A percentile compares a stretch with the other conserved stretches of the same genome.
Evolutionary conservation across 805 yeast genomes (phyloP).

Genomic region (Candida broadrunensis): DNA sequence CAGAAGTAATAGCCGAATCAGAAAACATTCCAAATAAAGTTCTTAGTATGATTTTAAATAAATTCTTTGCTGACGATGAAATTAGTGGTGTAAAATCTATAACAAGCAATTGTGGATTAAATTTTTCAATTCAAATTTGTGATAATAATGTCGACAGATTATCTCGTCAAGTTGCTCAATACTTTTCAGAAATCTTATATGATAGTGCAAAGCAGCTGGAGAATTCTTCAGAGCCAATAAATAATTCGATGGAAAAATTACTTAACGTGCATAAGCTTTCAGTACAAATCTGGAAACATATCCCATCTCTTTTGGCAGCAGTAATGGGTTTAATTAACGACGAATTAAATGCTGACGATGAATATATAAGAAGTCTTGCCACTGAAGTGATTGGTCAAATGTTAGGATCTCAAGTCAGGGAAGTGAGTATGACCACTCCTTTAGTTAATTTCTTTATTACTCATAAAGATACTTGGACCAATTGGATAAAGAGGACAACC

Average conservation of each 20-base stretch:
- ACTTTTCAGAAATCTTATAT: slow-evolving; percentile 72
- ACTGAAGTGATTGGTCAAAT: slow-evolving; percentile 72
- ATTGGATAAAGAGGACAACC: slow-evolving; percentile 72
- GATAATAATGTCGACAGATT: slow-evolving; percentile 67
- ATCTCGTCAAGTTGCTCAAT: slow-evolving; percentile 73
- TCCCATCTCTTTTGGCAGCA: slow-evolving; percentile 71
- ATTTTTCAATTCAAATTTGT: slow-evolving; percentile 65
- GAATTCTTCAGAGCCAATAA: slow-evolving; percentile 17
- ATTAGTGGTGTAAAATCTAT: slow-evolving; percentile 10
- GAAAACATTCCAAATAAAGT: slow-evolving; percentile 60
- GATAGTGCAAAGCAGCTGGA: slow-evolving; percentile 36
- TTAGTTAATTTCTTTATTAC: slow-evolving; percentile 56
- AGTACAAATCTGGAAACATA: slow-evolving; percentile 69
- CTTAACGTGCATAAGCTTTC: slow-evolving; percentile 61
- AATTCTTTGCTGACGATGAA: slow-evolving; percentile 38
- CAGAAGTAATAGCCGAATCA: slow-evolving; percentile 71
- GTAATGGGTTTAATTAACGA: slow-evolving; percentile 78
- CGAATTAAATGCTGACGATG: slow-evolving; percentile 72
- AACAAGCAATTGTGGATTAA: slow-evolving; percentile 57
- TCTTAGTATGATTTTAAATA: slow-evolving; percentile 61
- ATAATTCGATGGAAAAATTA: slow-evolving; percentile 39
- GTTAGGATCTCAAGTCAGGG: slow-evolving; percentile 26
- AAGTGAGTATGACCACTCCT: slow-evolving; percentile 24
- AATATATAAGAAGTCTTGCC: slow-evolving; percentile 59
- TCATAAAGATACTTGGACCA: slow-evolving; percentile 59